Conservation (phyloP, 441 rosid genomes). For the Erysimum pusillum region DNA sequence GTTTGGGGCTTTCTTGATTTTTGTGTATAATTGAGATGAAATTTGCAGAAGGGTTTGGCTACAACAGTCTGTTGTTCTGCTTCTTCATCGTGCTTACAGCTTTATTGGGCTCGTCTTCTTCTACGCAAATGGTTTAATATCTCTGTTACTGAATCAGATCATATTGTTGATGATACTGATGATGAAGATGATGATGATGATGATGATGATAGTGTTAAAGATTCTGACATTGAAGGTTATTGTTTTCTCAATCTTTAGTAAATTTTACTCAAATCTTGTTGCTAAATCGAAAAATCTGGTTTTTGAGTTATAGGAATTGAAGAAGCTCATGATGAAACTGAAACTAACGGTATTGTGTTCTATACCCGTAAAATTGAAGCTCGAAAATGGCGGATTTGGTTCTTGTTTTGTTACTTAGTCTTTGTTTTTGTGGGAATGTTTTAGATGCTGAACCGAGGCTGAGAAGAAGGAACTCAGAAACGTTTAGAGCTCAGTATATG, state of each 20-base stretch:
- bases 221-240: conserved; percentile 25
- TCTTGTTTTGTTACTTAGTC: neutral
- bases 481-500: conserved; percentile 83
- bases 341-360: conserved; percentile 4
- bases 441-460: conserved; percentile 34
- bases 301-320: conserved; percentile 17
- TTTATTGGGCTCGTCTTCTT: conserved; percentile 36
- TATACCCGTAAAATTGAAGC: neutral
- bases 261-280: conserved; percentile 5
- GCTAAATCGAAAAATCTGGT: neutral
- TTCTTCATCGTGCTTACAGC: conserved; percentile 33
- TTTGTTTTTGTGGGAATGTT: conserved; percentile 22
- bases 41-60: conserved; percentile 26
- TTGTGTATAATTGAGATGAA: neutral
- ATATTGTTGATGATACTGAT: neutral
- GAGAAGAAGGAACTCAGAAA: conserved; percentile 86
- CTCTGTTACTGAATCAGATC: conserved; percentile 29
- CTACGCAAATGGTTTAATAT: conserved; percentile 41
- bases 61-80: conserved; percentile 26
- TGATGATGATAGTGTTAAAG: conserved; percentile 19
- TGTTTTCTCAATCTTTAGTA: neutral
- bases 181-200: conserved; percentile 17
- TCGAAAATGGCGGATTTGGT: neutral
- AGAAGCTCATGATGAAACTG: conserved; percentile 18
- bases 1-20: conserved; percentile 3